Percentiles rank a stretch among this genome's conserved stretches.
Conservation (phyloP, 2,329 filamentous ascomycete genomes). For the Ophiosphaerella narmari region DNA sequence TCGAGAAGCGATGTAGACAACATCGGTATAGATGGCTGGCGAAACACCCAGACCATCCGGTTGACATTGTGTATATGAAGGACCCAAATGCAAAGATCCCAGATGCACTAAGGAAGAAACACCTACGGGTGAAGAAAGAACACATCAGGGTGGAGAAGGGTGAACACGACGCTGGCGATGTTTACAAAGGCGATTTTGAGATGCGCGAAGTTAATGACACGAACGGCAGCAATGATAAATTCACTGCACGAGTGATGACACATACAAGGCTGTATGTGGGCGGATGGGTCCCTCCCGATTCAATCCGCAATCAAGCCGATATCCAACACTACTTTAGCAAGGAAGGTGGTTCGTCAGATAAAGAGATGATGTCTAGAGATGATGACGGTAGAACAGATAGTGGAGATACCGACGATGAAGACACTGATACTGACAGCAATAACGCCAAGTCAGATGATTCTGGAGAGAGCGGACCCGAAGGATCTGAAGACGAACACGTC, state of each 20-base stretch:
- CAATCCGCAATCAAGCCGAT: slow-evolving; percentile 7
- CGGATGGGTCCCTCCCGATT: slow-evolving; percentile 10
- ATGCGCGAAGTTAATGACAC: background rate
- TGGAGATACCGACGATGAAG: too few species aligned
- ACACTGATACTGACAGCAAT: too few species aligned
- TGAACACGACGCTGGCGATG: too few species aligned
- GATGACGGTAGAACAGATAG: background rate
- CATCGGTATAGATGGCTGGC: slow-evolving; percentile 7
- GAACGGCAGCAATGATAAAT: background rate
- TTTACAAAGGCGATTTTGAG: too few species aligned
- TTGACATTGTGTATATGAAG: background rate
- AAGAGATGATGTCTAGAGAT: background rate
- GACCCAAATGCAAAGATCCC: background rate
- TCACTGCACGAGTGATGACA: background rate
- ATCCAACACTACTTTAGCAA: slow-evolving; percentile 2
- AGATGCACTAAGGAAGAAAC: background rate
- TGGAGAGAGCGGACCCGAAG: too few species aligned
- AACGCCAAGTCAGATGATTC: too few species aligned
- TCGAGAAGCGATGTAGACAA: slow-evolving; percentile 15
- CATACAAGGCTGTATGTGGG: background rate
- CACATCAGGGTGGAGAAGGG: too few species aligned
- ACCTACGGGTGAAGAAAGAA: too few species aligned
- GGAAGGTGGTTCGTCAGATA: background rate
- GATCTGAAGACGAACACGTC: too few species aligned
- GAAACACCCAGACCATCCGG: background rate